Percentiles rank a stretch among this genome's conserved stretches.
Conservation (phyloP, 2,329 filamentous ascomycete species). For the Paraphoma chrysanthemicola region DNA sequence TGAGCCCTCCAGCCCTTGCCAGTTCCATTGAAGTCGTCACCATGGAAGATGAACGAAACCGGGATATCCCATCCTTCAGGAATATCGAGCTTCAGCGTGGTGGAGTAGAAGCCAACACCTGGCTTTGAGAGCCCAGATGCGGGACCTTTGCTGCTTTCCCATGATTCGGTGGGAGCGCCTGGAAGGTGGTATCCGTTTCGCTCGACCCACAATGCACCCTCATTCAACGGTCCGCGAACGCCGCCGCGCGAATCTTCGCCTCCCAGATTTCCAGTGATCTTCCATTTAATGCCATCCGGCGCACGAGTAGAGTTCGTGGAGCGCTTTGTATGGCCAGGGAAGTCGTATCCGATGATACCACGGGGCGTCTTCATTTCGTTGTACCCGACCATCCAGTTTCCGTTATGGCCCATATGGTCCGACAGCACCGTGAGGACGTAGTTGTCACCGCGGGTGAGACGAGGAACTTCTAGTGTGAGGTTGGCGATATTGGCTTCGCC, state of each 20-base stretch:
- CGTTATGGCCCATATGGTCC: constrained; percentile 74
- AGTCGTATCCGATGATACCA: constrained; percentile 65
- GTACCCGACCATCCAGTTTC: constrained; percentile 62
- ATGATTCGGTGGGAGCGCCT: constrained; percentile 41
- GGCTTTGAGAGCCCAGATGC: constrained; percentile 55
- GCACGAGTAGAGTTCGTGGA: constrained; percentile 11
- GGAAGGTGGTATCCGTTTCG: constrained; percentile 68
- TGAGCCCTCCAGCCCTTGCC: constrained; percentile 61
- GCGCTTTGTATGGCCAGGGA: constrained; percentile 54
- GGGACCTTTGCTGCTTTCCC: constrained; percentile 46
- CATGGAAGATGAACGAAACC: constrained; percentile 62
- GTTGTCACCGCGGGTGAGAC: constrained; percentile 56
- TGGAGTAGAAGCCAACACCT: constrained; percentile 64
- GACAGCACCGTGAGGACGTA: constrained; percentile 72
- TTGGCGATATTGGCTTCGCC: constrained; percentile 58
- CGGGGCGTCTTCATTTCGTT: constrained; percentile 65
- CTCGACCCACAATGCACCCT: constrained; percentile 68
- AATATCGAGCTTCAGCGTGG: constrained; percentile 61
- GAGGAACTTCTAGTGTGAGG: constrained; percentile 62
- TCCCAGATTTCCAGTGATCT: constrained; percentile 70
- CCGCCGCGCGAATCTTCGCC: constrained; percentile 66
- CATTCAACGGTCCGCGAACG: constrained; percentile 68
- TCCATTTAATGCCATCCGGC: constrained; percentile 61
- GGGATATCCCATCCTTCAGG: constrained; percentile 66
- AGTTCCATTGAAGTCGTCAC: constrained; percentile 45